Conservation (phyloP, 345 rosid species). For the Reutealis trisperma region DNA sequence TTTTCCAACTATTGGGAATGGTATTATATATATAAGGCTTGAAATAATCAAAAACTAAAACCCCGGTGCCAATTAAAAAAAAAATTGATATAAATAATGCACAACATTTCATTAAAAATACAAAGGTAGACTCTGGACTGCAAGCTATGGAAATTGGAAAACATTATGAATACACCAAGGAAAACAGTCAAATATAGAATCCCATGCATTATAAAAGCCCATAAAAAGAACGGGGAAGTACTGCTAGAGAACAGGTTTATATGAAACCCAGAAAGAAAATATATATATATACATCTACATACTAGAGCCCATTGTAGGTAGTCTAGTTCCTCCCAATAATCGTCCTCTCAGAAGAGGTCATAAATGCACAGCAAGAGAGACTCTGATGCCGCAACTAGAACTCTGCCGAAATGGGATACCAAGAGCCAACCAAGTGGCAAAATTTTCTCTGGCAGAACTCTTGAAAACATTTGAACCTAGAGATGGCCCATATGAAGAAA, state of each 20-base stretch:
- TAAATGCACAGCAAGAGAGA: not conserved
- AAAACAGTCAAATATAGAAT: conserved; percentile 3
- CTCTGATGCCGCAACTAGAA: not conserved
- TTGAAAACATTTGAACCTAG: conserved; percentile 4
- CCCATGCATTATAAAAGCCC: not conserved
- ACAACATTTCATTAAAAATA: conserved; percentile 9
- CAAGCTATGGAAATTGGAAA: not conserved
- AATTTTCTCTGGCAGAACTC: conserved; percentile 5
- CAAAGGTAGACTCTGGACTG: not conserved
- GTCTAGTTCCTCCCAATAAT: not conserved
- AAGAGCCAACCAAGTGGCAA: conserved; percentile 1
- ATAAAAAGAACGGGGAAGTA: not conserved
- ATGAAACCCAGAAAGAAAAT: not conserved
- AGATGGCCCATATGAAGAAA: not conserved
- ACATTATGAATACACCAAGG: not conserved
- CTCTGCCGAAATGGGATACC: not conserved
- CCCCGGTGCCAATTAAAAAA: not conserved
- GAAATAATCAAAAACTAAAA: not conserved
- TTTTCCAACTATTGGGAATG: not conserved
- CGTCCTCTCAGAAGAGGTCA: not conserved
- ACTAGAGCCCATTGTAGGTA: conserved; percentile 3
- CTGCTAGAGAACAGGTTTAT: not conserved
- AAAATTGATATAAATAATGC: conserved; percentile 9
- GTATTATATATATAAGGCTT: not conserved
- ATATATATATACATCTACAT: conserved; percentile 2